phyloP scores from a whole-genome alignment of 345 rosid genomes.

The Euphorbia tirucalli region DNA sequence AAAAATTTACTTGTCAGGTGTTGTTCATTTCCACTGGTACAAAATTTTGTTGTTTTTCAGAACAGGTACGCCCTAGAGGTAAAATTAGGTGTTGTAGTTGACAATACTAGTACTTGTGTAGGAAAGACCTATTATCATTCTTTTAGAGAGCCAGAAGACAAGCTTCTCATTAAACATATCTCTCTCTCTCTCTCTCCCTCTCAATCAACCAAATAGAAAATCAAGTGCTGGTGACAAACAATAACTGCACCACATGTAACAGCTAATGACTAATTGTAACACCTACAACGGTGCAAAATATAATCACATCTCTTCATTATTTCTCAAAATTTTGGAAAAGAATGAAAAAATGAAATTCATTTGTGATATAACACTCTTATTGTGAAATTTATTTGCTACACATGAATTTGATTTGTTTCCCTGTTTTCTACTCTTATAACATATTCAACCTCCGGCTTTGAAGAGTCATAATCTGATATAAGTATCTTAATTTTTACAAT shows the following conservation, averaged over 20 bases:
- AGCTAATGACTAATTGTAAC: too few relatives aligned
- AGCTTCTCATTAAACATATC: background rate
- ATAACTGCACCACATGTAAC: background rate
- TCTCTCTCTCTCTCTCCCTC: background rate
- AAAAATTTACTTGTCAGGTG: too few relatives aligned
- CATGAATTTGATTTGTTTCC: conserved; percentile 19
- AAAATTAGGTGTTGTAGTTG: too few relatives aligned
- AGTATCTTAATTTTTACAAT: background rate
- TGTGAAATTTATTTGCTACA: conserved; percentile 13
- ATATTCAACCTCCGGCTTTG: conserved; percentile 9
- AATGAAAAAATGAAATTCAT: conserved; percentile 13
- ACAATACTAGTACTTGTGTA: too few relatives aligned
- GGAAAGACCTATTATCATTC: background rate
- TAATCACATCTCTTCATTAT: background rate
- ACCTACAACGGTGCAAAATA: background rate
- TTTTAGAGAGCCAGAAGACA: background rate
- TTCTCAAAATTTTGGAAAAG: conserved; percentile 18
- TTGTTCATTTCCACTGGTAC: too few relatives aligned
- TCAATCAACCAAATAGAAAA: background rate
- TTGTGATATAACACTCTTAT: conserved; percentile 1
- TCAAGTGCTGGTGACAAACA: background rate
- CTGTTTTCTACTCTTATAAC: conserved; percentile 11
- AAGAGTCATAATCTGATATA: background rate
- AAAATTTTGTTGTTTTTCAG: too few relatives aligned
- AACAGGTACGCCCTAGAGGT: too few relatives aligned